Conservation (phyloP, 2,329 filamentous ascomycete species). For the Fusarium foetens region DNA sequence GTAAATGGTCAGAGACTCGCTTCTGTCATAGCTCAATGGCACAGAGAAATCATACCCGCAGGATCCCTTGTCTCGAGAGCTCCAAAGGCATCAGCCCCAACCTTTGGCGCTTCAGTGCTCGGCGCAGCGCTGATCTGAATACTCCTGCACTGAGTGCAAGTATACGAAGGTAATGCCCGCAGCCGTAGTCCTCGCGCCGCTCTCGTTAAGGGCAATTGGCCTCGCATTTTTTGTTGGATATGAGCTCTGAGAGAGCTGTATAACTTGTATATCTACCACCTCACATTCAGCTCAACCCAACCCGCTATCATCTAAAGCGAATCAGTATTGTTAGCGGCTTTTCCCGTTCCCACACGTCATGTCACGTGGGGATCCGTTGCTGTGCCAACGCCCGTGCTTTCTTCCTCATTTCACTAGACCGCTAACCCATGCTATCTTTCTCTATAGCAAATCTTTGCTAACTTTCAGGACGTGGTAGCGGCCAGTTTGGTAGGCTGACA, state of each 20-base stretch:
- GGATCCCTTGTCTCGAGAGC: conserved; percentile 59
- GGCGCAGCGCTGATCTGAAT: conserved; percentile 73
- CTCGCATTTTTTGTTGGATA: conserved; percentile 53
- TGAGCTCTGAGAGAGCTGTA: conserved; percentile 37
- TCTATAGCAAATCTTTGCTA: conserved; percentile 37
- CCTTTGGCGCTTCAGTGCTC: conserved; percentile 63
- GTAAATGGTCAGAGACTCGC: conserved; percentile 20
- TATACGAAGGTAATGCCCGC: conserved; percentile 49
- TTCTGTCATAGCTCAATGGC: not conserved
- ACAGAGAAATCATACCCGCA: conserved; percentile 55
- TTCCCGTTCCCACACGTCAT: conserved; percentile 47
- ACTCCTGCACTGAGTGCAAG: conserved; percentile 66
- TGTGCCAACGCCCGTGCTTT: conserved; percentile 39
- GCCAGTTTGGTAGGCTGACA: conserved; percentile 43
- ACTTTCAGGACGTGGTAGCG: conserved; percentile 36
- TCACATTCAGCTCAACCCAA: conserved; percentile 16
- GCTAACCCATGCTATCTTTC: conserved; percentile 23
- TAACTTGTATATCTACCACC: conserved; percentile 26
- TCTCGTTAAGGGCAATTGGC: conserved; percentile 54
- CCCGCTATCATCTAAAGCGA: conserved; percentile 26
- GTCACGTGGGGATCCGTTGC: conserved; percentile 40
- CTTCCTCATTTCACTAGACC: conserved; percentile 15
- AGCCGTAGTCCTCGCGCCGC: conserved; percentile 48
- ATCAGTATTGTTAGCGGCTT: conserved; percentile 44
- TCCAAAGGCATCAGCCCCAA: conserved; percentile 66